Base-by-base conservation (phyloP, 2,329 filamentous ascomycete genomes). In the Rutstroemia sp. region DNA sequence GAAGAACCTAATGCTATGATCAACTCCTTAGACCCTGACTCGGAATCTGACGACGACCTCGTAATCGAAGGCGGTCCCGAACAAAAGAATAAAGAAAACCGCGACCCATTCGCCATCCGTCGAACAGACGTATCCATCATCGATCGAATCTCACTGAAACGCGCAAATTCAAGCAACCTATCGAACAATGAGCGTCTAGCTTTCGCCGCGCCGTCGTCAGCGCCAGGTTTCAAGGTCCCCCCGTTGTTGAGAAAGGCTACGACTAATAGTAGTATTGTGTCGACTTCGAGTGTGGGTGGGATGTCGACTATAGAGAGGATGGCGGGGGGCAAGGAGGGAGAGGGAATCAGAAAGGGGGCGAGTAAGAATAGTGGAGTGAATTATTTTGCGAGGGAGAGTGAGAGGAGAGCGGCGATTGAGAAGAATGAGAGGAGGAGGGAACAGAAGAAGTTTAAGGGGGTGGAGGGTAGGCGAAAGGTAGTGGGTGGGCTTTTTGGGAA, bases 131-230 rank as follows among this genome's bases (percentile, higher is more conserved):
- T 60, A 9, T 69, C 74, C 17, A 77, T 91, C 51, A 81, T 92
- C 48, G 88, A 95, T 71, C 86, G 89, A 55, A 84, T 92, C 60
- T 80, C 78, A 19, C 76, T 91, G 38, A 87, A 87, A 67, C 83
- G 86, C 46, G 72, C 71, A 17, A 77, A 76, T 0, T 75, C 72
- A 14, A 70, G 63, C 42, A 68, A 71, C 2, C 60, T 68, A 30
- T 66, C 46, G 17, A 64, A 67, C 19, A 68, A 63, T 17, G 63
- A 71, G 3, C 78, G 76, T 21, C 73, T 86, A 57, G 85, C 84
- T 3, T 88, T 88, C 68, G 63, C 67, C n/a, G 70, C 75, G 2
- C 67, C 72, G 5, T 65, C 72, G 2, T 63, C 70, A 57, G 60
- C 68, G 10, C 65, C 68, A 3, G 73, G 74, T 0, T 88, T 89